Evolutionary conservation across 768 basidiomycete genomes (phyloP).

Genomic region (Boletus reticuloceps): DNA sequence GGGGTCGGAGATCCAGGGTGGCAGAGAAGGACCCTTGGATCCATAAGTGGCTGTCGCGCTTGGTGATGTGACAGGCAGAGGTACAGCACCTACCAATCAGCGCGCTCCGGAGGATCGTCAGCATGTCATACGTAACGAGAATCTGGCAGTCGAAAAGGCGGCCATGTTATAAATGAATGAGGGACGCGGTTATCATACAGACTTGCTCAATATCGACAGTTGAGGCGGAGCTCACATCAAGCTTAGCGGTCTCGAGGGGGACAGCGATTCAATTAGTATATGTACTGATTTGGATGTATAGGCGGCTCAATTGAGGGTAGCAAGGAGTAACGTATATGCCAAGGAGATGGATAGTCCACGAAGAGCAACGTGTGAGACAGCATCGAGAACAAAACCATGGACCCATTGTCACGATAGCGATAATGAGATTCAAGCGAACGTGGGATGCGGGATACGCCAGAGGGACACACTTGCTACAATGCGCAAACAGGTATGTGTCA

Average conservation of each 20-base stretch:
- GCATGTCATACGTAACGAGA: slow-evolving; percentile 11
- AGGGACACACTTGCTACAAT: slow-evolving; percentile 21
- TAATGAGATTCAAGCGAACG: slow-evolving; percentile 34
- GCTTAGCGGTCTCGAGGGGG: slow-evolving; percentile 8
- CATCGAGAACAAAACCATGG: slow-evolving; percentile 23
- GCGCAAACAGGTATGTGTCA: slow-evolving; percentile 25
- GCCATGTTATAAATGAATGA: no score
- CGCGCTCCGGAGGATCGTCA: background rate
- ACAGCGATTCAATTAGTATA: slow-evolving; percentile 3
- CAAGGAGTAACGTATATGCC: slow-evolving; percentile 21
- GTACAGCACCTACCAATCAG: slow-evolving; percentile 1
- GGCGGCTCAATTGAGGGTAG: slow-evolving; percentile 10
- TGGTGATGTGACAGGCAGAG: background rate
- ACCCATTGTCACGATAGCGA: slow-evolving; percentile 25
- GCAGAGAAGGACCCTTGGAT: slow-evolving; percentile 12
- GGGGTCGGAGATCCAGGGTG: slow-evolving; percentile 15
- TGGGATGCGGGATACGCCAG: slow-evolving; percentile 24
- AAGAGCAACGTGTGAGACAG: slow-evolving; percentile 14
- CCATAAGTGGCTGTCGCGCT: slow-evolving; percentile 2
- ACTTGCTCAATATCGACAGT: no score
- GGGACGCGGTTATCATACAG: no score
- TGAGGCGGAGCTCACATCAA: background rate
- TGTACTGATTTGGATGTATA: slow-evolving; percentile 8
- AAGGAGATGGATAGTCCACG: slow-evolving; percentile 24
- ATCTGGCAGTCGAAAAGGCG: background rate